Conservation (phyloP, 2,329 filamentous ascomycete genomes). For the Alternaria brassicicola region DNA sequence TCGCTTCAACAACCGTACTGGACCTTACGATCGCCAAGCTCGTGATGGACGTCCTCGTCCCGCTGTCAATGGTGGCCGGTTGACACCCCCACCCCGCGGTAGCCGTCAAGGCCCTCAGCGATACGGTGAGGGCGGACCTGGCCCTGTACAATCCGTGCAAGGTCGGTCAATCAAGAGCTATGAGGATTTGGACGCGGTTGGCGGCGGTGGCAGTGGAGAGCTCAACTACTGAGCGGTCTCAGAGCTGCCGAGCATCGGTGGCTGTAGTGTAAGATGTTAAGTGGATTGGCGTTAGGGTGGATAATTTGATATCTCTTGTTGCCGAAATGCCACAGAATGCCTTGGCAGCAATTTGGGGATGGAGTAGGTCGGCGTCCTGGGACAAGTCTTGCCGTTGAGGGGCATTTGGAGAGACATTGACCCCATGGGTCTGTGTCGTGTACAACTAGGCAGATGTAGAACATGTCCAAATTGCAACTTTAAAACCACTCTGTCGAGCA, state of each 20-base stretch:
- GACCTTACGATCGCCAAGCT: slow-evolving; percentile 51
- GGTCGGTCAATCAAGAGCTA: slow-evolving; percentile 95
- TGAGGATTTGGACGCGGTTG: slow-evolving; percentile 88
- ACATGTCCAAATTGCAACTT: slow-evolving; percentile 3
- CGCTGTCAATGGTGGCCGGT: slow-evolving; percentile 54
- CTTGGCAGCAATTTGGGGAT: slow-evolving; percentile 7
- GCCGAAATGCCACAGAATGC: slow-evolving; percentile 19
- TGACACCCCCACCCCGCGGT: slow-evolving; percentile 58
- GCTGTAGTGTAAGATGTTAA: slow-evolving; percentile 16
- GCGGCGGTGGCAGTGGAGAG: slow-evolving; percentile 71
- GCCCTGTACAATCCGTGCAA: slow-evolving; percentile 88
- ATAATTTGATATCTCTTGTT: slow-evolving; percentile 11
- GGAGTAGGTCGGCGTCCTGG: slow-evolving; percentile 13
- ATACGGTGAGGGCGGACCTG: slow-evolving; percentile 76
- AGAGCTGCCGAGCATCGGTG: neutral
- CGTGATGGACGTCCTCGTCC: slow-evolving; percentile 55
- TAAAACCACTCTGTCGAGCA: neutral
- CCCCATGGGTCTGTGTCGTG: slow-evolving; percentile 4
- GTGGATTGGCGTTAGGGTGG: slow-evolving; percentile 25
- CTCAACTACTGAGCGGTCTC: slow-evolving; percentile 74
- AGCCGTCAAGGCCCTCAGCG: slow-evolving; percentile 62
- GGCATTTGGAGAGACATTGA: slow-evolving; percentile 5
- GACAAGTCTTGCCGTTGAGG: neutral
- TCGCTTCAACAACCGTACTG: slow-evolving; percentile 48
- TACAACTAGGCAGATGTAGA: slow-evolving; percentile 8